Conservation (phyloP, 202 grass and related monocot genomes). For the Setaria viridis region DNA sequence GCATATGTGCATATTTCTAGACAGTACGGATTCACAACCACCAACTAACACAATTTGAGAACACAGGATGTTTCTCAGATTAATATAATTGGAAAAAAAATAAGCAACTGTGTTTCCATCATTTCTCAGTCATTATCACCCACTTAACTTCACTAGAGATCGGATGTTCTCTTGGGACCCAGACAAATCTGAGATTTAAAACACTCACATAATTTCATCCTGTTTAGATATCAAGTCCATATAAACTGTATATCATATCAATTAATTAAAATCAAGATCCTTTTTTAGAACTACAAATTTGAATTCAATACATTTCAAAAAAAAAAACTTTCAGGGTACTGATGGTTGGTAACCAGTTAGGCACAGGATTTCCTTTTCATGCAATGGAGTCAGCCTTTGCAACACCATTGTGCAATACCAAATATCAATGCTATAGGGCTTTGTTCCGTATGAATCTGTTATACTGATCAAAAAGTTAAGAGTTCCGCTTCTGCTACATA, state of each 20-base stretch:
- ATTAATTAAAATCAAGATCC: neutral
- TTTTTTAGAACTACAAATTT: neutral
- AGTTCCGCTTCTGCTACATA: neutral
- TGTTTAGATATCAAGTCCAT: neutral
- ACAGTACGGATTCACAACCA: no score
- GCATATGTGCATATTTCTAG: neutral
- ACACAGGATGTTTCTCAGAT: neutral
- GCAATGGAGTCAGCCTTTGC: neutral
- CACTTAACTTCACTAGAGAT: neutral
- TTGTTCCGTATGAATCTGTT: conserved; percentile 18
- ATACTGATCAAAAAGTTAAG: neutral
- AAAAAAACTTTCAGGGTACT: neutral
- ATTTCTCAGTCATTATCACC: neutral
- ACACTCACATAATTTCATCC: neutral
- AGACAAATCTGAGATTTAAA: neutral
- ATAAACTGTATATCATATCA: neutral
- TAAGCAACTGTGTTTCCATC: neutral
- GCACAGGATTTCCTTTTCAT: neutral
- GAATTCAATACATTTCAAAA: neutral
- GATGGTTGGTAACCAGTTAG: no score
- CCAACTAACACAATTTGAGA: no score
- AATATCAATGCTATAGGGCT: neutral
- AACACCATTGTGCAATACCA: neutral
- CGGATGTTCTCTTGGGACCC: neutral
- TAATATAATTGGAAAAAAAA: neutral